A percentile compares a stretch with the other conserved stretches of the same genome.
These are phyloP conservation scores for Colletotrichum caudatum DNA, from an alignment of 2,329 filamentous ascomycete species.

Conservation along the genomic window DNA sequence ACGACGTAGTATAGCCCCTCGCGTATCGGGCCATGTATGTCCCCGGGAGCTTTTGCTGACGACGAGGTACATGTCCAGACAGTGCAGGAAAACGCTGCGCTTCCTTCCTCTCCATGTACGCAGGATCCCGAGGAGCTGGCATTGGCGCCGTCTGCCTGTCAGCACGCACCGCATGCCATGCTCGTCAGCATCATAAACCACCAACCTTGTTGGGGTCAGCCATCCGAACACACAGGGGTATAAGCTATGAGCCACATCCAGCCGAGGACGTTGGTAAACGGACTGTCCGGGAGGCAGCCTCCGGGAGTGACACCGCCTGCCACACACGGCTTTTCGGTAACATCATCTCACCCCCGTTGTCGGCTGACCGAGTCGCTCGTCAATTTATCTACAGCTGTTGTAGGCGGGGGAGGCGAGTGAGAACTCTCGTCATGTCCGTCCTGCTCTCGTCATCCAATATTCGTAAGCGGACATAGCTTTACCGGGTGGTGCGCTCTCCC, in stretches of 20 bases:
- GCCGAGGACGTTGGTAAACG: neutral
- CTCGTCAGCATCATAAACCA: slow-evolving; percentile 10
- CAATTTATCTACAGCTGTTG: neutral
- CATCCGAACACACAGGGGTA: neutral
- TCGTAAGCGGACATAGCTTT: neutral
- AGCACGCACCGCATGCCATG: slow-evolving; percentile 25
- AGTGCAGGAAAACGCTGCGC: slow-evolving; percentile 14
- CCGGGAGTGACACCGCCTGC: neutral
- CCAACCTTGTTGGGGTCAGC: neutral
- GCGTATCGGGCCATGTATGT: neutral
- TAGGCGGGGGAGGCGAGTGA: neutral
- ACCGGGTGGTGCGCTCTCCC: neutral
- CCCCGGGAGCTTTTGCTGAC: neutral
- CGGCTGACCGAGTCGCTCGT: neutral
- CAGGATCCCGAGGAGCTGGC: neutral
- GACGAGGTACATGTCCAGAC: slow-evolving; percentile 15
- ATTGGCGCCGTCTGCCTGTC: slow-evolving; percentile 8
- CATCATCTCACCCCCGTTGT: too few relatives aligned
- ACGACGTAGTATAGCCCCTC: neutral
- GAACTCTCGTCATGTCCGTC: neutral
- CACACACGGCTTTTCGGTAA: neutral
- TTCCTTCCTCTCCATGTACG: neutral
- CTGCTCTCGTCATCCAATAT: neutral
- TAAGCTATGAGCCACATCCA: neutral
- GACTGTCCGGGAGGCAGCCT: neutral